phyloP scores from a whole-genome alignment of 2,329 filamentous ascomycete species.

The Epichloe brachyelytri region DNA sequence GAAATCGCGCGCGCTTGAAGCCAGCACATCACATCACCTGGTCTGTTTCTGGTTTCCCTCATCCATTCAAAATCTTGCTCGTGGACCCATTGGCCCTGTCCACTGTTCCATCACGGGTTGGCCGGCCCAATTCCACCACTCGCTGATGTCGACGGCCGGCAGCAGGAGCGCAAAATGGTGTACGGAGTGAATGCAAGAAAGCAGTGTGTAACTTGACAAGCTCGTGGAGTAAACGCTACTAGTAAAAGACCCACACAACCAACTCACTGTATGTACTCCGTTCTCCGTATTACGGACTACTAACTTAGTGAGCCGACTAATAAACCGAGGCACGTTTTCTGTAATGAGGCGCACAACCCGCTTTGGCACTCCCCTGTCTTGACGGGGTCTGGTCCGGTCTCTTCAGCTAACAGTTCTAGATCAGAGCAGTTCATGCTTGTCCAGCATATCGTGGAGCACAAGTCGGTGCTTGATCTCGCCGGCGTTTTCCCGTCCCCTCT shows the following conservation, averaged over 20 bases:
- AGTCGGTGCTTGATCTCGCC: too few species aligned
- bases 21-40: constrained; percentile 1
- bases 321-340: not conserved
- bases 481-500: too few species aligned
- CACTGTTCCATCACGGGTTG: not conserved
- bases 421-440: not conserved
- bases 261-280: too few species aligned
- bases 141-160: not conserved
- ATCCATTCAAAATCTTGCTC: not conserved
- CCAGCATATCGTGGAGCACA: too few species aligned
- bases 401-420: not conserved
- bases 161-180: not conserved
- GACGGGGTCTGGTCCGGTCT: not conserved
- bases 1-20: not conserved
- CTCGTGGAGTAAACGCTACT: too few species aligned
- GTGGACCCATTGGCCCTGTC: not conserved
- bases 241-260: too few species aligned
- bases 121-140: not conserved
- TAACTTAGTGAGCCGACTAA: not conserved
- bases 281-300: too few species aligned
- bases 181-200: too few species aligned
- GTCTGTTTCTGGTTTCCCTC: not conserved
- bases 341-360: not conserved
- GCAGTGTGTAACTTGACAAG: too few species aligned
- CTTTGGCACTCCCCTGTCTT: not conserved